Conservation (phyloP, 2,329 filamentous ascomycete species). For the Trichoderma cornu-damae region DNA sequence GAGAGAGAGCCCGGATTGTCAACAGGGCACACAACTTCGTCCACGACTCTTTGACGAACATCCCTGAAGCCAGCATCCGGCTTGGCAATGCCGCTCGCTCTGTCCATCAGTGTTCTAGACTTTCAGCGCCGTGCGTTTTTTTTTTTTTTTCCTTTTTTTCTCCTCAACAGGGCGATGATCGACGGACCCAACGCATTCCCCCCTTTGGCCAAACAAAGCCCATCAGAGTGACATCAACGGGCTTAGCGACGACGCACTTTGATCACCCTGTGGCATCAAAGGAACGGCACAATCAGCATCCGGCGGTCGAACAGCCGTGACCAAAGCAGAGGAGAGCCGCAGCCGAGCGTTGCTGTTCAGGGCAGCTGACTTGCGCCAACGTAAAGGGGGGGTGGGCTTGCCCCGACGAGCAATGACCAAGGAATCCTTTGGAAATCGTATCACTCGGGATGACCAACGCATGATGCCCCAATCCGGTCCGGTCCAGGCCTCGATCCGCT, state of each 20-base stretch:
- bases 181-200: slow-evolving; percentile 1
- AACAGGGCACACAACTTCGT: background rate
- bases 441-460: background rate
- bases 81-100: slow-evolving; percentile 15
- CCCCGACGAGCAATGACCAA: background rate
- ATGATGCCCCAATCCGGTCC: background rate
- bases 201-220: background rate
- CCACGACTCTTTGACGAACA: background rate
- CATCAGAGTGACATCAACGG: background rate
- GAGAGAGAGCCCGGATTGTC: too few species aligned
- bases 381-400: background rate
- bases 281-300: background rate
- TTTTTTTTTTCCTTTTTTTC: too few species aligned
- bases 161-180: slow-evolving; percentile 17
- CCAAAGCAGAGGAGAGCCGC: too few species aligned
- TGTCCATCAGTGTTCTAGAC: slow-evolving; percentile 15
- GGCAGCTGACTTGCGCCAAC: background rate
- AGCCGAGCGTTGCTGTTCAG: background rate
- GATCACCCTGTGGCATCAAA: background rate
- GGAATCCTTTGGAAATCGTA: slow-evolving; percentile 2
- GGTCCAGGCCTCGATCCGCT: background rate
- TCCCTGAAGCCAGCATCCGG: slow-evolving; percentile 7
- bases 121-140: background rate
- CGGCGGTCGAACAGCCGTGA: background rate
- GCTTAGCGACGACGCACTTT: background rate